phyloP scores from a whole-genome alignment of 345 rosid species.

The Euphorbia peplus region DNA sequence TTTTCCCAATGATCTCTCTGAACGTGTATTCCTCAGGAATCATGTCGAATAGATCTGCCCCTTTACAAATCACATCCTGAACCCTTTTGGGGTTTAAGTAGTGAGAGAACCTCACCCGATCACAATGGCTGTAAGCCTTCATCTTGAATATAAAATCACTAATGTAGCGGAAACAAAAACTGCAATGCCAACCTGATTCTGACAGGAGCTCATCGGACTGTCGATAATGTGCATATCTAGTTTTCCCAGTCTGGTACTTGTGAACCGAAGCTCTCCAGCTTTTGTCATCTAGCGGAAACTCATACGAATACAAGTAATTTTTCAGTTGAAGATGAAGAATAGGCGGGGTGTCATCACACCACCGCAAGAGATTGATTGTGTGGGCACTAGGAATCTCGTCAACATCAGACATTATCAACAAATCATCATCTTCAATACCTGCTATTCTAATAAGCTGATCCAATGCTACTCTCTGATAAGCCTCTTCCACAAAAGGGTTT shows the following conservation, averaged over 20 bases:
- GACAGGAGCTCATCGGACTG: slow-evolving; percentile 66
- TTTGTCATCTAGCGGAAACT: slow-evolving; percentile 59
- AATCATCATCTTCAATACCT: slow-evolving; percentile 83
- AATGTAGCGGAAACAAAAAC: slow-evolving; percentile 84
- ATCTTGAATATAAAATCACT: slow-evolving; percentile 83
- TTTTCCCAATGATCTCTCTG: slow-evolving; percentile 80
- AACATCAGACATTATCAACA: slow-evolving; percentile 94
- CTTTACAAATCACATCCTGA: slow-evolving; percentile 83
- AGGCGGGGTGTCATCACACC: slow-evolving; percentile 83
- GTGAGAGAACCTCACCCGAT: slow-evolving; percentile 83
- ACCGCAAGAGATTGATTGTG: slow-evolving; percentile 77
- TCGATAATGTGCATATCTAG: slow-evolving; percentile 80
- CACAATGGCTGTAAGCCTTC: slow-evolving; percentile 93
- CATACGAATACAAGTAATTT: slow-evolving; percentile 83
- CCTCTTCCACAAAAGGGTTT: slow-evolving; percentile 91
- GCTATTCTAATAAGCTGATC: slow-evolving; percentile 80
- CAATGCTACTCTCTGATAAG: slow-evolving; percentile 83
- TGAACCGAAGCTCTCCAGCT: slow-evolving; percentile 98
- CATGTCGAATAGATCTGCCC: slow-evolving; percentile 82
- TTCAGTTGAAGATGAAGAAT: slow-evolving; percentile 83
- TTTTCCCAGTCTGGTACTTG: slow-evolving; percentile 52
- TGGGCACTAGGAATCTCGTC: slow-evolving; percentile 97
- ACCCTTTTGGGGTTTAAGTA: slow-evolving; percentile 71
- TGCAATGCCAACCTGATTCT: slow-evolving; percentile 96
- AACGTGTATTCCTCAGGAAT: slow-evolving; percentile 90